Evolutionary conservation across 2,329 filamentous ascomycete genomes (phyloP).

Genomic region (Claviceps capensis): DNA sequence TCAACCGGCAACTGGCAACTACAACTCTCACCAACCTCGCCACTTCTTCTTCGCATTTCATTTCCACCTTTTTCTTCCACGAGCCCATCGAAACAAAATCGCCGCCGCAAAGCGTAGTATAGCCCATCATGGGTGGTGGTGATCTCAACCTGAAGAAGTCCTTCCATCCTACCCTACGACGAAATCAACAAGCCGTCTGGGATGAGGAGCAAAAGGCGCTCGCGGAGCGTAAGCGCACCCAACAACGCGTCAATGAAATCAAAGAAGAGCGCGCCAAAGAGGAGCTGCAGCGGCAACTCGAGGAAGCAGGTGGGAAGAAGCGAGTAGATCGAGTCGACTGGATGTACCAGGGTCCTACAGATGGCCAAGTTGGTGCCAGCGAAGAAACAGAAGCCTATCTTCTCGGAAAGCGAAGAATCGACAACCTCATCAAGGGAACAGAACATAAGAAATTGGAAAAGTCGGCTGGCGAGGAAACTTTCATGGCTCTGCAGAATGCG

Average conservation of each 20-base stretch:
- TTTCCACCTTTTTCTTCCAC: background rate
- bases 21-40: background rate
- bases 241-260: slow-evolving; percentile 82
- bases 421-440: slow-evolving; percentile 64
- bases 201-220: slow-evolving; percentile 85
- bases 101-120: background rate
- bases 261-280: slow-evolving; percentile 88
- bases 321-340: slow-evolving; percentile 79
- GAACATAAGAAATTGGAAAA: slow-evolving; percentile 75
- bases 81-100: background rate
- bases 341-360: slow-evolving; percentile 89
- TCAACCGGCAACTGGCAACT: background rate
- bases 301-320: slow-evolving; percentile 73
- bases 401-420: slow-evolving; percentile 82
- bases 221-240: slow-evolving; percentile 86
- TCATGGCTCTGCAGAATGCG: slow-evolving; percentile 51
- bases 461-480: slow-evolving; percentile 44
- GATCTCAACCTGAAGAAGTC: slow-evolving; percentile 92
- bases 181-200: slow-evolving; percentile 84
- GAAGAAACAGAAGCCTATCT: slow-evolving; percentile 93
- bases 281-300: slow-evolving; percentile 80
- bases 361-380: slow-evolving; percentile 58
- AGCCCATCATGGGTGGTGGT: slow-evolving; percentile 68
- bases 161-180: slow-evolving; percentile 84
- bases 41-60: background rate